Conservation (phyloP, 768 basidiomycete species). For the Rickenella mellea region DNA sequence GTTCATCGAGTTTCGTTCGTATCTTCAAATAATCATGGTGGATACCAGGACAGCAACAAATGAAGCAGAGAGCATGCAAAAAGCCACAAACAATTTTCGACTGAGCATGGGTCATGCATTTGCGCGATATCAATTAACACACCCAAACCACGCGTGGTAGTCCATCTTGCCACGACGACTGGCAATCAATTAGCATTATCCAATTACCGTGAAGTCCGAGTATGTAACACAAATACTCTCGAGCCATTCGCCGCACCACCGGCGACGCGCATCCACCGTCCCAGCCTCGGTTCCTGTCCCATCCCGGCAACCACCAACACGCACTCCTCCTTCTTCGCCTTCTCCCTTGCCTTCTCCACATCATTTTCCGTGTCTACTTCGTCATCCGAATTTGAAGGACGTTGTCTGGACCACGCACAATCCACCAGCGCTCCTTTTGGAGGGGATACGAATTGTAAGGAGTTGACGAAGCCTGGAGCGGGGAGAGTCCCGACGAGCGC, state of each 20-base stretch:
- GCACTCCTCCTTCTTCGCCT: conserved; percentile 15
- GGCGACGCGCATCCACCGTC: conserved; percentile 78
- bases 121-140: no score
- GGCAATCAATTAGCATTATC: no score
- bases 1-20: no score
- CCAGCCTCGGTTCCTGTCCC: conserved; percentile 83
- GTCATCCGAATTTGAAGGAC: no score
- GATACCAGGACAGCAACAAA: no score
- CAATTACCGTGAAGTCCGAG: no score
- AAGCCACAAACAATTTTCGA: no score
- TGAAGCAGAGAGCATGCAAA: no score
- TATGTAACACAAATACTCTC: conserved; percentile 50
- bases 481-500: conserved; percentile 51
- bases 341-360: conserved; percentile 11
- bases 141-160: no score
- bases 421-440: conserved; percentile 30
- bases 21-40: no score
- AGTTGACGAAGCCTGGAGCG: conserved; percentile 79
- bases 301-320: conserved; percentile 69
- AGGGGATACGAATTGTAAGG: conserved; percentile 67
- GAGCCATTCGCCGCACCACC: conserved; percentile 69
- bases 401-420: conserved; percentile 27
- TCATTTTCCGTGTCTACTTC: background rate
- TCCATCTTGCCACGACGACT: no score
- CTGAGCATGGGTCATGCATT: no score